Conservation (phyloP, 2,329 filamentous ascomycete species). For the Leptographium procerum region DNA sequence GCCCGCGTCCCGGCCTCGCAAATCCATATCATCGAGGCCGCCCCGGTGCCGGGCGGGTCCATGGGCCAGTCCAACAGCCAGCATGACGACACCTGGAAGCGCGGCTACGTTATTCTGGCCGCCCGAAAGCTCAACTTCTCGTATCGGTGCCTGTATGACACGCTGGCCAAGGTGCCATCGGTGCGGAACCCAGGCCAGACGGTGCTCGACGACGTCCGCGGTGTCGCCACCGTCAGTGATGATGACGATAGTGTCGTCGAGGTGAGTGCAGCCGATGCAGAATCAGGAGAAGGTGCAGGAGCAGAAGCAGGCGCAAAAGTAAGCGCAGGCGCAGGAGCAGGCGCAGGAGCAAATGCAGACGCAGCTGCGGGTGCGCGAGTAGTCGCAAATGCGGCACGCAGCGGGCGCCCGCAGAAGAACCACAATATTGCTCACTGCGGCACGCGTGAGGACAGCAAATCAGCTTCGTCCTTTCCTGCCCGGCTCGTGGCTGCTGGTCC, state of each 20-base stretch:
- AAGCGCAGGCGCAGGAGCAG: background rate
- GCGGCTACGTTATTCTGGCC: slow-evolving; percentile 17
- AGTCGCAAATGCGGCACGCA: background rate
- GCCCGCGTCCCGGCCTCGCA: slow-evolving; percentile 17
- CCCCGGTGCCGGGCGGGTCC: slow-evolving; percentile 13
- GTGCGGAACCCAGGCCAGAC: slow-evolving; percentile 11
- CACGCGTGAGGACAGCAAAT: slow-evolving; percentile 2
- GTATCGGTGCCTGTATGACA: slow-evolving; percentile 19
- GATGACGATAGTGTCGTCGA: background rate
- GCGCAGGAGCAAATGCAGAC: background rate
- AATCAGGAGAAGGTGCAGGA: background rate
- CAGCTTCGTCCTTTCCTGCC: slow-evolving; percentile 10
- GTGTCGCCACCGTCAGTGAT: slow-evolving; percentile 10
- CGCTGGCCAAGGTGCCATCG: slow-evolving; percentile 17
- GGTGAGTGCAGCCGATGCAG: background rate
- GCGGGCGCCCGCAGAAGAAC: background rate
- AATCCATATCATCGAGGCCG: slow-evolving; percentile 19
- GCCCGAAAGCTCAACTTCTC: slow-evolving; percentile 20
- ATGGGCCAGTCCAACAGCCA: slow-evolving; percentile 11
- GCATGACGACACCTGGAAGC: slow-evolving; percentile 10
- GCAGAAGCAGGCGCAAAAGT: background rate
- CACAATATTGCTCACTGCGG: background rate
- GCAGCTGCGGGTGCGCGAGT: too few species aligned
- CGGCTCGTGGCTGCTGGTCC: slow-evolving; percentile 14
- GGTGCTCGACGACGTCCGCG: slow-evolving; percentile 17